A percentile compares a stretch with the other conserved stretches of the same genome.
phyloP scores from a whole-genome alignment of 768 basidiomycete species.

The Tylopilus balloui region DNA sequence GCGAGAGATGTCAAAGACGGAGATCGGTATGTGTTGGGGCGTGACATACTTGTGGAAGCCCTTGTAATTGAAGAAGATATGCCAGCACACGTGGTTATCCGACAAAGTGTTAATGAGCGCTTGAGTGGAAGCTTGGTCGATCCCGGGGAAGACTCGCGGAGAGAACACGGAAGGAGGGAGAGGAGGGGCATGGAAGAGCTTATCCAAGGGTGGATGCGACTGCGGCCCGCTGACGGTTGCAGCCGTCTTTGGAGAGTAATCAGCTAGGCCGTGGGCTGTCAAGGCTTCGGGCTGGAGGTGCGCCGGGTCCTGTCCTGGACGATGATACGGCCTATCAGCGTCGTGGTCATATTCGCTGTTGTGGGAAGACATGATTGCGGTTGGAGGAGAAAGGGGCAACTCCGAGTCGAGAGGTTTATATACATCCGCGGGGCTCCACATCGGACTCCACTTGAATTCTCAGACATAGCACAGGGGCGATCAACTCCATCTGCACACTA shows the following conservation, averaged over 20 bases:
- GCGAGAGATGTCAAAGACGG: slow-evolving; percentile 14
- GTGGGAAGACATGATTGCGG: slow-evolving; percentile 12
- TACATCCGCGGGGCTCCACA: background rate
- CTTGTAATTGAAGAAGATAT: slow-evolving; percentile 48
- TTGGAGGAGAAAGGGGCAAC: too few relatives aligned
- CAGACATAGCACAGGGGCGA: background rate
- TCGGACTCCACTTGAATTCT: background rate
- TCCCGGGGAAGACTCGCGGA: slow-evolving; percentile 35
- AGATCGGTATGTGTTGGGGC: slow-evolving; percentile 3
- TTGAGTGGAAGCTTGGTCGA: slow-evolving; percentile 35
- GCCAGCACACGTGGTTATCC: slow-evolving; percentile 50
- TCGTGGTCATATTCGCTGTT: slow-evolving; percentile 7
- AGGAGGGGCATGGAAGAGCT: slow-evolving; percentile 22
- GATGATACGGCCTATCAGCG: slow-evolving; percentile 14
- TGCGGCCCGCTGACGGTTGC: slow-evolving; percentile 7
- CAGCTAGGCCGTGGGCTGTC: slow-evolving; percentile 18
- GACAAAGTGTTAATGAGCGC: slow-evolving; percentile 39
- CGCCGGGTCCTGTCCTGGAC: slow-evolving; percentile 15
- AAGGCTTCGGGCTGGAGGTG: slow-evolving; percentile 18
- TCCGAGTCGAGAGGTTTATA: background rate
- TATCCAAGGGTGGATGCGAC: slow-evolving; percentile 12
- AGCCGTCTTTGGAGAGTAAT: slow-evolving; percentile 21
- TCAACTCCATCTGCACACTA: background rate
- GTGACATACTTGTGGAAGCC: slow-evolving; percentile 31
- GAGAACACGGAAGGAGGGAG: slow-evolving; percentile 29